phyloP scores from a whole-genome alignment of 192 early-diverging fungal species.

The Coemansia sp. region DNA sequence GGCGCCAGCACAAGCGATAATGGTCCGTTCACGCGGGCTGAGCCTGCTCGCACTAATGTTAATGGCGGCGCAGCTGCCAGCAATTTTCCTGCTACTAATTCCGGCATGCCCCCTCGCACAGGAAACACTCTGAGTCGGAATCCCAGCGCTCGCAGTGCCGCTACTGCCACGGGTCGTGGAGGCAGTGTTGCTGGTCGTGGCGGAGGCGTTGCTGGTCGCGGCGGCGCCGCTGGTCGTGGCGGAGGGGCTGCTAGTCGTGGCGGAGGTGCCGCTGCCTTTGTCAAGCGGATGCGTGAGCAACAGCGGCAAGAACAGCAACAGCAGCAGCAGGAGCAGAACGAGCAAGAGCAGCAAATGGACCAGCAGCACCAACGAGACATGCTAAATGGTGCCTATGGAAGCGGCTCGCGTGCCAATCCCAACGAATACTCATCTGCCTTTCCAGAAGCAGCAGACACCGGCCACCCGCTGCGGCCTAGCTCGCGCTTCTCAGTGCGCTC shows the following conservation, averaged over 20 bases:
- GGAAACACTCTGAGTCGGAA: slow-evolving; percentile 5
- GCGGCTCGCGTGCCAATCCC: neutral
- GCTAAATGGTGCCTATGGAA: neutral
- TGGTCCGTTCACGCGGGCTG: slow-evolving; percentile 9
- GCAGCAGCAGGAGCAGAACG: neutral
- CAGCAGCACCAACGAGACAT: neutral
- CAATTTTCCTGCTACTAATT: neutral
- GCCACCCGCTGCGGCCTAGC: neutral
- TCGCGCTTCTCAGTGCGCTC: slow-evolving; percentile 38
- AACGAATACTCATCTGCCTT: neutral
- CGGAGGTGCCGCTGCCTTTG: neutral
- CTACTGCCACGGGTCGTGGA: neutral
- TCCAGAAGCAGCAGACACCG: neutral
- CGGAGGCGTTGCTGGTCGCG: neutral
- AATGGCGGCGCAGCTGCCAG: slow-evolving; percentile 8
- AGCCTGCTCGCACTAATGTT: slow-evolving; percentile 4
- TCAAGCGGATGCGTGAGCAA: neutral
- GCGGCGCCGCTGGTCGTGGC: neutral
- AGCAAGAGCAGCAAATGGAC: neutral
- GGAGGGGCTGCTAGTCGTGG: neutral
- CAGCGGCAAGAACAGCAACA: neutral
- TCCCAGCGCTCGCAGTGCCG: slow-evolving; percentile 1
- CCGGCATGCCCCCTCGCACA: neutral
- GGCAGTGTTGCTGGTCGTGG: neutral
- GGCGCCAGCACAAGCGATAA: neutral